Base-by-base conservation (phyloP, 345 rosid genomes). In the Hibiscus mutabilis region DNA sequence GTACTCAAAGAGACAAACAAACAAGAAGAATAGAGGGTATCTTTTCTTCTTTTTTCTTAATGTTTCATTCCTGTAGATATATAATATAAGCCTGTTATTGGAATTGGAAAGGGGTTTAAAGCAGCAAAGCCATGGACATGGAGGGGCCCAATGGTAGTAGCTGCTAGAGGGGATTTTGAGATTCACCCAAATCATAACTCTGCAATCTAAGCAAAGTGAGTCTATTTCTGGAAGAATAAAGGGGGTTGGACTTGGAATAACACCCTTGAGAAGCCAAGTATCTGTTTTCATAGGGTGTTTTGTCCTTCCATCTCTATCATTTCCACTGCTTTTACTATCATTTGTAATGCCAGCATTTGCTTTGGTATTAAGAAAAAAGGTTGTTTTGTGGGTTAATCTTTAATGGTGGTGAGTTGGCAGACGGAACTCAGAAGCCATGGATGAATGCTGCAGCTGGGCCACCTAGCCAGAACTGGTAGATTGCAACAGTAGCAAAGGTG, bases 131-230 rank as follows among this genome's bases (percentile, higher is more conserved):
- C 86, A 83, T 40, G 78, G 79, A 79, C 85, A 83, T 47, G 77
- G 79, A 79, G 89, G 91, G 86, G 52, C 88, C 92, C 82, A 74
- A 67, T 8, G 75, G 58, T 14, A 75, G 59, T 65, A 67, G 25
- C 25, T 53, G 25, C 73, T 73, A 42, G 51, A 65, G 76, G 79
- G 84, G 80, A 60, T 78, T 87, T 79, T 69, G 61, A 80, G 86
- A 85, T 86, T 83, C 60, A 57, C 78, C 82, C 33, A 18, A 84
- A 82, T 83, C 78, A 80, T 81, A 75, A 80, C 82, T 81, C 84
- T 80, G 83, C 77, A 73, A 73, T 90, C 70, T 77, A 83, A 86
- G 84, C 84, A 87, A 81, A 71, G 77, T 84, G 82, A 88, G 88
- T 87, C 88, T 87, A 89, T 47, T 15, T 0, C 18, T 47, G 52